A percentile compares a stretch with the other conserved stretches of the same genome.
These are phyloP conservation scores for Globisporangium perplexum DNA, from an alignment of 352 stramenopile genomes.

Conservation along the genomic window DNA sequence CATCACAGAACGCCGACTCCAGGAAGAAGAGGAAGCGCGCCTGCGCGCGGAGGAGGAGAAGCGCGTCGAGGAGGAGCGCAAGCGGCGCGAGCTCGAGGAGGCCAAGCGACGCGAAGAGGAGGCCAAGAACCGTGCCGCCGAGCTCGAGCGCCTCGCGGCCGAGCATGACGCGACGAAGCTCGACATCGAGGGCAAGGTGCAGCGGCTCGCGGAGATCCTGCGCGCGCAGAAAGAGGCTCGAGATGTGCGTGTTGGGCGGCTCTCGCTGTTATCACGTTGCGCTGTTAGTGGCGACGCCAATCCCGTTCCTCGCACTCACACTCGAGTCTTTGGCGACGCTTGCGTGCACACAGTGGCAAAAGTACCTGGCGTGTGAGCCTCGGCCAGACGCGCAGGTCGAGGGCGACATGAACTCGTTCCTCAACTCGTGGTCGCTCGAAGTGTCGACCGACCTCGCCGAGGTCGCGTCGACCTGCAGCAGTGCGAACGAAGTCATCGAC, in stretches of 20 bases:
- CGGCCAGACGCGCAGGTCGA: conserved; percentile 62
- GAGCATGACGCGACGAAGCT: conserved; percentile 49
- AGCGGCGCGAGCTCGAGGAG: conserved; percentile 48
- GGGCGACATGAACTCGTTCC: conserved; percentile 77
- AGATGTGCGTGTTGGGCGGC: conserved; percentile 24
- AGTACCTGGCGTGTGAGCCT: conserved; percentile 66
- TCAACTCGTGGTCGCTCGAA: conserved; percentile 73
- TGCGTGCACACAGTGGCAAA: conserved; percentile 41
- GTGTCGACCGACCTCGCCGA: conserved; percentile 37
- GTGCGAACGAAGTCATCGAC: conserved; percentile 51
- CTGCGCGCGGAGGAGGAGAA: conserved; percentile 62
- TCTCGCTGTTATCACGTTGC: not conserved
- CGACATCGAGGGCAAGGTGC: conserved; percentile 52
- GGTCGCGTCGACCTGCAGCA: conserved; percentile 43
- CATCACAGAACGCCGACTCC: conserved; percentile 43
- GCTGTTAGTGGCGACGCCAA: not conserved
- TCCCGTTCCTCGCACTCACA: not conserved
- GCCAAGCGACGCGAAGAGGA: conserved; percentile 54
- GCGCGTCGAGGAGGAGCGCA: conserved; percentile 61
- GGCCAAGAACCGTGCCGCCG: conserved; percentile 51
- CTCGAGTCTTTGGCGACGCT: not conserved
- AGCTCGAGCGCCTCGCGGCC: conserved; percentile 48
- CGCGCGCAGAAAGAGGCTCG: conserved; percentile 56
- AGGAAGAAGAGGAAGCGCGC: conserved; percentile 69
- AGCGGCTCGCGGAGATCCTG: conserved; percentile 55